Base-by-base conservation (phyloP, 228 moss, liverwort and hornwort species). In the Sphagnum fallax region DNA sequence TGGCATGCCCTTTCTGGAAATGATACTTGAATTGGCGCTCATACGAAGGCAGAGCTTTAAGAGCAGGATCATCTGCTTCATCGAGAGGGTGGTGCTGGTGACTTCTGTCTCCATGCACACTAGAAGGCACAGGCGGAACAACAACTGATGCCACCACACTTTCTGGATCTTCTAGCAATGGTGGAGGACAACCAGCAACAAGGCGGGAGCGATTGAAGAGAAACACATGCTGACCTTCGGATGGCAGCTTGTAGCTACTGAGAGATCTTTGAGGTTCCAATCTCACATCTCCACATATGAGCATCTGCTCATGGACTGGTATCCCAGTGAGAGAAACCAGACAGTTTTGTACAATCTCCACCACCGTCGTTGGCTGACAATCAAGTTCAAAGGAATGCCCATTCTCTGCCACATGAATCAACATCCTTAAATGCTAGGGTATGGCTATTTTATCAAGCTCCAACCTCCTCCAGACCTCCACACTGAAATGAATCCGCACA, bases 321-420 rank as follows among this genome's bases (percentile, higher is more conserved):
- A 94, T 92, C 51, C 90, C 86, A 62, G 98, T 92, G 51, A 89
- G 82, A 4, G 89, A 73, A 49, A 88, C 87, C 70, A 98, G 62
- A 76, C 85, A 88, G 74, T 69, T 87, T 80, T 98, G 93, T 67
- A 98, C 76, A 63, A 78, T 76, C 67, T 90, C 90, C 48, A 98
- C 88, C 71, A 79, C 92, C 14, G 90, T 94, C 71, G 81, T 76
- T 11, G 91, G 89, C 69, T 87, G 90, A 83, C 92, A 98, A 69
- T 92, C 93, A 78, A 94, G 72, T 64, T 90, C 93, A 71, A 86
- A 92, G 49, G 98, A 93, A 81, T 88, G 90, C 64, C 98, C 98
- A 72, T 90, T 98, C 80, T 93, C 93, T 52, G 98, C 98, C 75
- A 98, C 93, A 74, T 93, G 89, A 69, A 98, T 88, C 82, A 91